Percentiles rank a stretch among this genome's conserved stretches.
phyloP scores from a whole-genome alignment of 2,329 filamentous ascomycete genomes.

The Rhynchosporium graminicola region DNA sequence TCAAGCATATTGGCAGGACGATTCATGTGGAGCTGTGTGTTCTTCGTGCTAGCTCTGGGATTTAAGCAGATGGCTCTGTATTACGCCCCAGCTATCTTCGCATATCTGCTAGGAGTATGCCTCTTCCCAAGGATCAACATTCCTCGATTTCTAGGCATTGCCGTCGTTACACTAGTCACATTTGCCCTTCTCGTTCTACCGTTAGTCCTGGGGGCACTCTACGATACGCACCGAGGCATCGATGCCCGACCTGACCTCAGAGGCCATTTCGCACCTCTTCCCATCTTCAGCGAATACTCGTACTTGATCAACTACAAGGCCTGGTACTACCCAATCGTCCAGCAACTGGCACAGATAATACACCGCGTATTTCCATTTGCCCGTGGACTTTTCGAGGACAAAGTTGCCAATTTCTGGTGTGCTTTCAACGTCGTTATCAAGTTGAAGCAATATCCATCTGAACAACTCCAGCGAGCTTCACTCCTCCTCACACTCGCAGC shows the following conservation, averaged over 20 bases:
- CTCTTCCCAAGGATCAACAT: conserved; percentile 71
- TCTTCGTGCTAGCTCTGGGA: conserved; percentile 90
- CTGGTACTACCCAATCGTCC: conserved; percentile 70
- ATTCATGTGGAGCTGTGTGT: conserved; percentile 84
- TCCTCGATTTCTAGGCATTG: conserved; percentile 71
- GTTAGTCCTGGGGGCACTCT: conserved; percentile 69
- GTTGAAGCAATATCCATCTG: conserved; percentile 70
- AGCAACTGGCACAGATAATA: conserved; percentile 80
- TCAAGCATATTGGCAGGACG: conserved; percentile 85
- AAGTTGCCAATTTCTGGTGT: conserved; percentile 98
- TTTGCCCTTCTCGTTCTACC: conserved; percentile 78
- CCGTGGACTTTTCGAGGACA: conserved; percentile 96
- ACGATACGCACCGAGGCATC: conserved; percentile 67
- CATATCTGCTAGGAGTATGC: conserved; percentile 85
- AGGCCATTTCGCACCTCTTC: conserved; percentile 61
- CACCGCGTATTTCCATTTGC: conserved; percentile 96
- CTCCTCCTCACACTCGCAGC: conserved; percentile 72
- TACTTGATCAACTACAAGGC: conserved; percentile 63
- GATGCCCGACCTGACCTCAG: conserved; percentile 57
- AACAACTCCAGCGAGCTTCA: conserved; percentile 74
- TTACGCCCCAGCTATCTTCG: conserved; percentile 90
- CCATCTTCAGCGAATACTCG: conserved; percentile 60
- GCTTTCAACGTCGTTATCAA: conserved; percentile 88
- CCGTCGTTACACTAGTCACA: conserved; percentile 68
- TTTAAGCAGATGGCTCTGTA: conserved; percentile 99